A percentile compares a stretch with the other conserved stretches of the same genome.
These are phyloP conservation scores for Coniochaeta prunicola DNA, from an alignment of 2,329 filamentous ascomycete genomes.

Conservation along the genomic window DNA sequence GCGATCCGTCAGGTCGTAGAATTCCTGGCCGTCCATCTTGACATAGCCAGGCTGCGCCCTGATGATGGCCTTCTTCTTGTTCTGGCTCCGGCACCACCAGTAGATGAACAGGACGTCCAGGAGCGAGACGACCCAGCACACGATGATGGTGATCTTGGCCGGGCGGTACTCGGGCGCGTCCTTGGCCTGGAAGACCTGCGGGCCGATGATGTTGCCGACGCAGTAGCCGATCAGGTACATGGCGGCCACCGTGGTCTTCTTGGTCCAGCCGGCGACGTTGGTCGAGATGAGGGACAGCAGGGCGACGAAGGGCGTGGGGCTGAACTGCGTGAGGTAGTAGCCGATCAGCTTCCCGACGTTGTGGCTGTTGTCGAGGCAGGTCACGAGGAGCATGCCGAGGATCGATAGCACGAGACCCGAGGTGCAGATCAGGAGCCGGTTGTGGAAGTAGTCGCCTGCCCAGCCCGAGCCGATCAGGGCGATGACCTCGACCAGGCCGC, in stretches of 20 bases:
- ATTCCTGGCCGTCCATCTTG: conserved; percentile 61
- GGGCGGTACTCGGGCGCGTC: conserved; percentile 54
- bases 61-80: conserved; percentile 47
- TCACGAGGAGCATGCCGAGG: conserved; percentile 58
- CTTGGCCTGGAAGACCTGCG: conserved; percentile 47
- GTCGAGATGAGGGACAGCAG: conserved; percentile 55
- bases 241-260: conserved; percentile 51
- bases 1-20: conserved; percentile 56
- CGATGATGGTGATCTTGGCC: conserved; percentile 56
- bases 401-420: conserved; percentile 44
- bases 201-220: conserved; percentile 50
- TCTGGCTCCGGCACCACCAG: conserved; percentile 52
- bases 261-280: conserved; percentile 51
- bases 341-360: conserved; percentile 52
- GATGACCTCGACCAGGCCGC: conserved; percentile 52
- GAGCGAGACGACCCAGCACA: conserved; percentile 47
- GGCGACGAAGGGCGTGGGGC: conserved; percentile 55
- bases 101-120: conserved; percentile 54
- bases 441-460: conserved; percentile 46
- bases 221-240: conserved; percentile 45
- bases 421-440: conserved; percentile 49
- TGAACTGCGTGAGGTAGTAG: conserved; percentile 58
- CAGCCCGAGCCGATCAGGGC: conserved; percentile 25
- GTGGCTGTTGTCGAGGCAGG: conserved; percentile 51
- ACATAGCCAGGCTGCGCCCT: conserved; percentile 47